Conservation (phyloP, 768 basidiomycete species). For the Tylopilus rubrobrunneus region DNA sequence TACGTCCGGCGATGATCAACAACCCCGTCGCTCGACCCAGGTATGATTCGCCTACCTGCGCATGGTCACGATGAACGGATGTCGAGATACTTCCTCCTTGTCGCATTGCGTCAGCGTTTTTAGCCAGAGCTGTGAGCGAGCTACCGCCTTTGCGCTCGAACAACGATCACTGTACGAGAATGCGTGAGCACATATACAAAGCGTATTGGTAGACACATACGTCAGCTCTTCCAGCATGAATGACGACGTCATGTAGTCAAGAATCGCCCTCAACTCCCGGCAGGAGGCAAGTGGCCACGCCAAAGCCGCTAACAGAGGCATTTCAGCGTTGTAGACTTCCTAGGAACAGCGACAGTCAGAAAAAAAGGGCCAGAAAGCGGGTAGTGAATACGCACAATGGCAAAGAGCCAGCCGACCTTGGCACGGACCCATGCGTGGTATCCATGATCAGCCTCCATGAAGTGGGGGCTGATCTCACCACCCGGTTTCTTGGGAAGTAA, state of each 20-base stretch:
- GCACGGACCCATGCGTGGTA: constrained; percentile 23
- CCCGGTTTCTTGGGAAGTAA: constrained; percentile 27
- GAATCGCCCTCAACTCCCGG: constrained; percentile 20
- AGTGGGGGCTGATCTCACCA: constrained; percentile 24
- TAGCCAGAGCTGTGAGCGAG: constrained; percentile 23
- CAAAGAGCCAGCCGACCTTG: constrained; percentile 21
- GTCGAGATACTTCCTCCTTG: constrained; percentile 9
- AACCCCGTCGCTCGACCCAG: background rate
- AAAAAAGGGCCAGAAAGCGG: background rate
- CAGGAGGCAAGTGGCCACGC: constrained; percentile 23
- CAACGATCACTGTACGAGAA: constrained; percentile 19
- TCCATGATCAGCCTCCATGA: constrained; percentile 19
- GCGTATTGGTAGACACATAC: constrained; percentile 8
- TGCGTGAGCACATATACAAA: background rate
- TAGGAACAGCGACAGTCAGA: background rate
- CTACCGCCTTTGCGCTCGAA: constrained; percentile 17
- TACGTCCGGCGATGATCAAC: constrained; percentile 2
- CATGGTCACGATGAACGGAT: constrained; percentile 27
- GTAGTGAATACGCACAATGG: constrained; percentile 15
- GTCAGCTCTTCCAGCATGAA: constrained; percentile 31
- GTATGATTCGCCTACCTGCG: constrained; percentile 14
- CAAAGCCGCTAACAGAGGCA: constrained; percentile 24
- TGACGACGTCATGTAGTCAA: constrained; percentile 28
- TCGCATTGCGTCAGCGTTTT: constrained; percentile 19
- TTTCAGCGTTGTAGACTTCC: constrained; percentile 27